A percentile compares a stretch with the other conserved stretches of the same genome.
Evolutionary conservation across 495 filamentous ascomycete species (phyloP).

Genomic region (Neurospora sp.): DNA sequence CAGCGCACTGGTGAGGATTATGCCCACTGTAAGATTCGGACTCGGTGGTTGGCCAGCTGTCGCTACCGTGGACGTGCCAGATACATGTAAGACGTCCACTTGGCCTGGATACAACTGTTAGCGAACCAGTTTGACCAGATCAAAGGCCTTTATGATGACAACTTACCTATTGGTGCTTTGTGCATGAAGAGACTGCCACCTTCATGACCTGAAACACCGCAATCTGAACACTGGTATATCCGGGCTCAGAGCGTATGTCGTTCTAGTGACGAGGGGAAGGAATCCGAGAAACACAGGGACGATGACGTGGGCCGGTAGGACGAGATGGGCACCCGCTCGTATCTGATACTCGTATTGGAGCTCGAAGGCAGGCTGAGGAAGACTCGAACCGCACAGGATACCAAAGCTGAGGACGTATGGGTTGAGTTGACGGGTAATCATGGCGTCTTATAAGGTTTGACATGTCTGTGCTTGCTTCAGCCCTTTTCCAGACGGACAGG

Average conservation of each 20-base stretch:
- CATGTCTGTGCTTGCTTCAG: background rate
- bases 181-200: background rate
- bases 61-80: background rate
- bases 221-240: background rate
- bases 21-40: constrained; percentile 14
- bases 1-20: constrained; percentile 3
- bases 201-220: background rate
- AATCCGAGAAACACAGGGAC: background rate
- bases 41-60: constrained; percentile 18
- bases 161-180: background rate
- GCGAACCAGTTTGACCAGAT: background rate
- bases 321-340: background rate
- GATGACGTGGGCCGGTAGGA: background rate
- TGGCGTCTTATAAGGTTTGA: background rate
- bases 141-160: background rate
- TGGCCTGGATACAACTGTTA: background rate
- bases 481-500: background rate
- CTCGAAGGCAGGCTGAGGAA: background rate
- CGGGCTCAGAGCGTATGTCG: background rate
- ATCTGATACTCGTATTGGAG: background rate
- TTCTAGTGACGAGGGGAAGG: background rate
- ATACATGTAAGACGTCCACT: background rate
- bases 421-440: background rate
- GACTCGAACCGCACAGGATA: background rate
- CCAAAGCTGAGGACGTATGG: background rate